Evolutionary conservation across 1,139 yeast genomes (phyloP).

Genomic region (Nakaseomyces nivariensis): DNA sequence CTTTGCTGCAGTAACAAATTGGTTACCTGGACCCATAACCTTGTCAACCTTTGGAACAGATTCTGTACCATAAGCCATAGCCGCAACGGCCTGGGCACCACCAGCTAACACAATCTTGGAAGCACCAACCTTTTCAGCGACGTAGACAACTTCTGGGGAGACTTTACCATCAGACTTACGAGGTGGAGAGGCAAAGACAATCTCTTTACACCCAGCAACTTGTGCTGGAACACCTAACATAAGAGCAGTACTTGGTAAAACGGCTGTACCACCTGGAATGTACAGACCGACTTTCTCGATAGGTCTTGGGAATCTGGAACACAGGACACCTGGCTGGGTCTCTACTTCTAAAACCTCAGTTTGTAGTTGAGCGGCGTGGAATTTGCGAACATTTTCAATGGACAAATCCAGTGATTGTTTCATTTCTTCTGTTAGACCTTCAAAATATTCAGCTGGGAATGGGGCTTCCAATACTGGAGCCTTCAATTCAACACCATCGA

Average conservation of each 20-base stretch:
- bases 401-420: conserved; percentile 82
- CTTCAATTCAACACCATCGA: conserved; percentile 68
- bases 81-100: conserved; percentile 98
- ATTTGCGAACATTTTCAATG: conserved; percentile 75
- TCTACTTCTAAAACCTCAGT: conserved; percentile 72
- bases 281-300: conserved; percentile 91
- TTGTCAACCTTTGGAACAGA: conserved; percentile 88
- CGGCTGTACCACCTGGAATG: conserved; percentile 98
- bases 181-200: conserved; percentile 96
- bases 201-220: conserved; percentile 94
- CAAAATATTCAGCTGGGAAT: conserved; percentile 59
- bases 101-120: conserved; percentile 86
- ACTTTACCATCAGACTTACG: conserved; percentile 74
- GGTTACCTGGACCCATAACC: conserved; percentile 97
- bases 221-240: conserved; percentile 99
- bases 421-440: conserved; percentile 60
- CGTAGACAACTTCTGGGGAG: conserved; percentile 96
- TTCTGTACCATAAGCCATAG: conserved; percentile 97
- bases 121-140: conserved; percentile 93
- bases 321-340: conserved; percentile 85
- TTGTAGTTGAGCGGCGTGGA: conserved; percentile 86
- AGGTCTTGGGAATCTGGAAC: conserved; percentile 92
- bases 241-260: conserved; percentile 92
- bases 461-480: conserved; percentile 81
- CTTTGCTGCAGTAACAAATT: conserved; percentile 97